Evolutionary conservation across 257 asterid genomes (phyloP), one percentile per base, ranked within the genome.

Genomic region (Ilex asprella): DNA sequence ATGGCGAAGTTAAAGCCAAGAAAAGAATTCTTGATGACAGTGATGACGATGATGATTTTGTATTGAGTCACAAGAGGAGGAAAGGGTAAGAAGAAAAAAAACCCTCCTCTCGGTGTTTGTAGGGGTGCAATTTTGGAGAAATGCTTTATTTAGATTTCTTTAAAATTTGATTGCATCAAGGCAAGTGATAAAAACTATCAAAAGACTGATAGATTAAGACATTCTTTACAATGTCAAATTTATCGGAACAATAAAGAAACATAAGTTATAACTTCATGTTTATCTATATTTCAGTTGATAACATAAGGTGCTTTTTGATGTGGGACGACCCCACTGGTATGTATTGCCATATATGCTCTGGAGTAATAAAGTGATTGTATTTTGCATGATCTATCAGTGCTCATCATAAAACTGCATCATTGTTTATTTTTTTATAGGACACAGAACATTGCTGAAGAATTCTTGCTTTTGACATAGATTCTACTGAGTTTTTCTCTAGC

Each of bases 51-150:
- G 76, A 87, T 60, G 82, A 91, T 73, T 78, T 86, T 64, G 77
- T 79, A 61, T 76, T 84, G 39, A 79, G 91, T 60, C 86, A 74
- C 70, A 91, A 78, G 67, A 75, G 95, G 76, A 82, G 88, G 70
- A 91, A 78, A 78, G 76, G 67, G 72, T 91, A 77, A 71, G 75
- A 31, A 66, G 30, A 46, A 57, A 57, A 46, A 30, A 44, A 7
- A 7, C 50, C 13, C 10, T 15, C 58, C 52, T 31, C 39, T 55
- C 43, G 32, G 31, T 39, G 73, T 53, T 67, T 62, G 76, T 70
- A 67, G 59, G 43, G 60, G 16, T 66, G 30, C 59, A 41, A 2
- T 10, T 46, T 46, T 46, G 3, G 13, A 46, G 52, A 46, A 46
- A 55, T 41, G 41, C 41, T 27, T 9, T 15, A 32, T 16, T 10